Evolutionary conservation across 106 monocot genomes (phyloP), one percentile per base, ranked within the genome.

Genomic region (Dendrobium officinale): DNA sequence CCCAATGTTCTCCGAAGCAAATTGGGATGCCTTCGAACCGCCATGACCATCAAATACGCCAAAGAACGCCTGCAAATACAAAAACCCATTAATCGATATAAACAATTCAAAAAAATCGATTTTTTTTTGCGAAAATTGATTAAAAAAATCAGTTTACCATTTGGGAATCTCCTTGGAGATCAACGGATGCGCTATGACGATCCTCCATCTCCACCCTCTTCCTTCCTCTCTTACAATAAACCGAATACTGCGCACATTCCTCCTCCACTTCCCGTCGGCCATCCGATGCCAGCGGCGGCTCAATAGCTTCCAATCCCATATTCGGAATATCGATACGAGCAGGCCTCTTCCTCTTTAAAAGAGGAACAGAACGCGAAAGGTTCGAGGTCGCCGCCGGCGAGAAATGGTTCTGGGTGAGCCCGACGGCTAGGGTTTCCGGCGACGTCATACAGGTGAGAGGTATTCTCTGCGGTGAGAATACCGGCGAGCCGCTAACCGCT

Each of bases 41-140:
- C 91, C 89, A 82, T 98, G 98, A 24, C 98, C 98, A 49, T 98
- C 98, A 70, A 95, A 98, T 66, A 98, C 83, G 9, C 94, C 98
- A 82, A 98, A 98, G 58, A 95, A 92, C 11, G 92, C 92, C 98
- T 98, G 87, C 20, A 86, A 42, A 54, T 24, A 67, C 15, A 19
- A 56, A 26, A 49, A 49, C 27, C 43, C 74, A 42, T 74, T 20
- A 42, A 74, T 74, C n/a, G 11, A 44, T 26, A 26, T 26, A 26
- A 26, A 26, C 26, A 26, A 26, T 26, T 26, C 0, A 26, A 26
- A 0, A 26, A 26, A 26, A 26, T 26, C 26, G 26, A 26, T 26
- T 26, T 26, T 26, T 72, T 19, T 70, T 37, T 61, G 0, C 68
- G 10, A 9, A 68, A 29, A 10, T 68, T 68, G 10, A 31, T 68